A percentile compares a stretch with the other conserved stretches of the same genome.
Conservation (phyloP, 352 stramenopile species). For the Phytophthora fragariae region DNA sequence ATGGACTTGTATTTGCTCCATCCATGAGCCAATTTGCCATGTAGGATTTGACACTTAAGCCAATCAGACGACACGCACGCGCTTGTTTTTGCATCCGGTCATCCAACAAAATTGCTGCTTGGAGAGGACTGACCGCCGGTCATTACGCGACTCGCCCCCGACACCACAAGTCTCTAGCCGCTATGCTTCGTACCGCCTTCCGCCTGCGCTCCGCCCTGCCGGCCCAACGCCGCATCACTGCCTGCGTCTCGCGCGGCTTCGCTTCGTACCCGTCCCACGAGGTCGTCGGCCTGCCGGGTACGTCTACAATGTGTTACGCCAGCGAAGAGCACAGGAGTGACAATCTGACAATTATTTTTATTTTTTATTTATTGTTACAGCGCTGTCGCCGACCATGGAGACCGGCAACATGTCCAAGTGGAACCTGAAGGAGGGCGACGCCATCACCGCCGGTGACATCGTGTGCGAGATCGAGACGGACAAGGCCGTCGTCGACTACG, state of each 20-base stretch:
- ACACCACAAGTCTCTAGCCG: conserved; percentile 14
- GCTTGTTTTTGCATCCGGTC: conserved; percentile 14
- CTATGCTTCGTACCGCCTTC: conserved; percentile 76
- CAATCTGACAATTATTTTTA: conserved; percentile 12
- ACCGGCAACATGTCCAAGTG: conserved; percentile 96
- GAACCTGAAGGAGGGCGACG: conserved; percentile 93
- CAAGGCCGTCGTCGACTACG: conserved; percentile 99
- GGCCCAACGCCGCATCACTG: conserved; percentile 46
- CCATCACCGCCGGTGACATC: conserved; percentile 94
- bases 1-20: background rate
- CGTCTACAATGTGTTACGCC: background rate
- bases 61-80: conserved; percentile 9
- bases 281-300: conserved; percentile 81
- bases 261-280: conserved; percentile 82
- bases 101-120: conserved; percentile 41
- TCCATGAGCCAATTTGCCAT: background rate
- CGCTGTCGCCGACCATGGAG: conserved; percentile 98
- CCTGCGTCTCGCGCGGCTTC: conserved; percentile 57
- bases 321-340: background rate
- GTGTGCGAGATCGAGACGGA: conserved; percentile 99
- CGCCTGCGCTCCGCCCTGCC: conserved; percentile 48
- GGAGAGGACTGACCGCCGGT: conserved; percentile 10
- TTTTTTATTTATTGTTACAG: conserved; percentile 31
- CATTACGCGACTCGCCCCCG: conserved; percentile 30
- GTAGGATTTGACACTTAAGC: conserved; percentile 15